Evolutionary conservation across 371 early-diverging fungal genomes (phyloP).

Genomic region (Saksenaea vasiformis): DNA sequence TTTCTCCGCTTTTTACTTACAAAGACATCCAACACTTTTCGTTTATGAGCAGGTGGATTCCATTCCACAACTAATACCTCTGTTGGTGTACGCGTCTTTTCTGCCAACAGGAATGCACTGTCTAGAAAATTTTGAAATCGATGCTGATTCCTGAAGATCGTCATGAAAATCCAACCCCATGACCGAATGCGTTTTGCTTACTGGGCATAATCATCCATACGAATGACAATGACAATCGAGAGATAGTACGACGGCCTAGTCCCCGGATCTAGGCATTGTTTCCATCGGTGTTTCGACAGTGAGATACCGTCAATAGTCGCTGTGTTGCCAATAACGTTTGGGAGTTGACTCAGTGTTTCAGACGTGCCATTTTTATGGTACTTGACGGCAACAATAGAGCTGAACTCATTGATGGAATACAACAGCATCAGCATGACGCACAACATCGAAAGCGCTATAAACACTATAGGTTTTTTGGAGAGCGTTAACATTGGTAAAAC

Average conservation of each 20-base stretch:
- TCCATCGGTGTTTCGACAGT: too few species aligned
- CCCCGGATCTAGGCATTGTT: constrained; percentile 16
- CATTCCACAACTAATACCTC: constrained; percentile 48
- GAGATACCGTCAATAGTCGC: background rate
- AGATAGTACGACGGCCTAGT: constrained; percentile 23
- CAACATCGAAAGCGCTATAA: background rate
- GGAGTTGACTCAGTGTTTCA: background rate
- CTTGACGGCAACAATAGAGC: background rate
- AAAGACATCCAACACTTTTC: constrained; percentile 39
- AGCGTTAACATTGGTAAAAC: background rate
- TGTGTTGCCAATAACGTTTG: constrained; percentile 8
- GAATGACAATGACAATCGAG: constrained; percentile 33
- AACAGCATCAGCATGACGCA: background rate
- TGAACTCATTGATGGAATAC: background rate
- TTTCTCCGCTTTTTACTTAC: constrained; percentile 21
- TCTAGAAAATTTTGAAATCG: constrained; percentile 49
- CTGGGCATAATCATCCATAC: constrained; percentile 37
- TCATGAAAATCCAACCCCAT: too few species aligned
- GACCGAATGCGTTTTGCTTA: background rate
- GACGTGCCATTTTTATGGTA: background rate
- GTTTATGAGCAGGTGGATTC: constrained; percentile 41
- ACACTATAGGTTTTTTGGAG: background rate
- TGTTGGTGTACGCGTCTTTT: constrained; percentile 41
- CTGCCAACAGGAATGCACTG: constrained; percentile 39
- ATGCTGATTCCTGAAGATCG: constrained; percentile 32